Conservation (phyloP, 345 rosid genomes). For the Erucastrum elatum region DNA sequence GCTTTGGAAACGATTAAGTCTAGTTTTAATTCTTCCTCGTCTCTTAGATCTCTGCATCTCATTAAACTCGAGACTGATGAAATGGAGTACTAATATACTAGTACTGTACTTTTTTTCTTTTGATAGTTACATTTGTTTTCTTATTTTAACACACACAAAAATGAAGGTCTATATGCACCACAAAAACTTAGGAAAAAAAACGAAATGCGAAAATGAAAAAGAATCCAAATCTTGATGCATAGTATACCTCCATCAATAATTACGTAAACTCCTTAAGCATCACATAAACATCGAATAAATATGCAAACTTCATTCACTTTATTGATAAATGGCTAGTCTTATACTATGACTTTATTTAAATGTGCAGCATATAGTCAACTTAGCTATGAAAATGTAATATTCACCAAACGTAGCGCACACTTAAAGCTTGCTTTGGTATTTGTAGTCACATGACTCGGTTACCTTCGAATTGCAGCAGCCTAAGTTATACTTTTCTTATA, state of each 20-base stretch:
- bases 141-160: no score
- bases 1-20: conserved; percentile 24
- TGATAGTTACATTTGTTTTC: no score
- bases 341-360: not conserved
- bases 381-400: not conserved
- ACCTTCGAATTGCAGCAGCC: conserved; percentile 6
- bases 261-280: not conserved
- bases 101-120: no score
- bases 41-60: not conserved
- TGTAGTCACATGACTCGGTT: conserved; percentile 15
- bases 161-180: no score
- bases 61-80: conserved; percentile 3
- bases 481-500: not conserved
- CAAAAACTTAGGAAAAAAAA: no score
- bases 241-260: not conserved
- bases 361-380: not conserved
- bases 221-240: not conserved
- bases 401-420: conserved; percentile 25
- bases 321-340: not conserved
- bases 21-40: not conserved
- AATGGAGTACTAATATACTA: no score
- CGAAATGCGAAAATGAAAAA: no score
- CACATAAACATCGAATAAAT: no score
- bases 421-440: conserved; percentile 31
- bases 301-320: not conserved